Conservation (phyloP, 1,284 basidiomycete species). For the Bjerkandera adusta region DNA sequence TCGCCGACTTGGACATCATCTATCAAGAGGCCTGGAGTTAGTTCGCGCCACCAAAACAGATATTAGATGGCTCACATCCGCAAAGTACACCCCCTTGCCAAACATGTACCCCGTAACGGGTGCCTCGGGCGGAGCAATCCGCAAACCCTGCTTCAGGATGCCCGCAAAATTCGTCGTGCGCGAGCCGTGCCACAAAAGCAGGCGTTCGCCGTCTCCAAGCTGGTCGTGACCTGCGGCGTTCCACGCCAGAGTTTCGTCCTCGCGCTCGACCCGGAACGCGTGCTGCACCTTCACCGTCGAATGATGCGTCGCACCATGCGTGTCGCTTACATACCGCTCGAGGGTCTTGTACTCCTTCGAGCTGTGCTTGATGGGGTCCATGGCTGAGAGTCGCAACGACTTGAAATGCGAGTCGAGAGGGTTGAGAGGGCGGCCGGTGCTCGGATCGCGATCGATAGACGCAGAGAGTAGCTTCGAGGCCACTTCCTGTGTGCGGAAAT, state of each 20-base stretch:
- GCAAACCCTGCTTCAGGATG: slow-evolving; percentile 63
- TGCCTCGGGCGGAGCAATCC: slow-evolving; percentile 64
- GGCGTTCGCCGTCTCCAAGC: slow-evolving; percentile 47
- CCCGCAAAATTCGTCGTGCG: slow-evolving; percentile 65
- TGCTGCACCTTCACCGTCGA: slow-evolving; percentile 43
- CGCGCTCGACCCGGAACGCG: slow-evolving; percentile 57
- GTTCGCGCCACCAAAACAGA: slow-evolving; percentile 4
- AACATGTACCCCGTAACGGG: slow-evolving; percentile 53
- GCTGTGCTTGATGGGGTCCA: slow-evolving; percentile 44
- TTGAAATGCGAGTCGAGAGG: slow-evolving; percentile 57
- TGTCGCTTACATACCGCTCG: slow-evolving; percentile 50
- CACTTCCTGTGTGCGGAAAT: slow-evolving; percentile 42
- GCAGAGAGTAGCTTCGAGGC: slow-evolving; percentile 56
- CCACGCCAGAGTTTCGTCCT: slow-evolving; percentile 52
- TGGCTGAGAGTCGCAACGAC: slow-evolving; percentile 49
- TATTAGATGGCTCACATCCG: slow-evolving; percentile 45
- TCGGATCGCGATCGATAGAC: slow-evolving; percentile 35
- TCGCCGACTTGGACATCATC: slow-evolving; percentile 69
- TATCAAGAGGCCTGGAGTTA: slow-evolving; percentile 22
- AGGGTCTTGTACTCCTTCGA: slow-evolving; percentile 51
- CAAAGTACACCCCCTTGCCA: slow-evolving; percentile 69
- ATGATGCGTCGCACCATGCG: slow-evolving; percentile 56
- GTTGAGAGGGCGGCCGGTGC: slow-evolving; percentile 47
- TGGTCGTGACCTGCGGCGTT: slow-evolving; percentile 44
- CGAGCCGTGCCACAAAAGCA: slow-evolving; percentile 68